Evolutionary conservation across 2,329 filamentous ascomycete genomes (phyloP).

Genomic region (Colletotrichum sp.): DNA sequence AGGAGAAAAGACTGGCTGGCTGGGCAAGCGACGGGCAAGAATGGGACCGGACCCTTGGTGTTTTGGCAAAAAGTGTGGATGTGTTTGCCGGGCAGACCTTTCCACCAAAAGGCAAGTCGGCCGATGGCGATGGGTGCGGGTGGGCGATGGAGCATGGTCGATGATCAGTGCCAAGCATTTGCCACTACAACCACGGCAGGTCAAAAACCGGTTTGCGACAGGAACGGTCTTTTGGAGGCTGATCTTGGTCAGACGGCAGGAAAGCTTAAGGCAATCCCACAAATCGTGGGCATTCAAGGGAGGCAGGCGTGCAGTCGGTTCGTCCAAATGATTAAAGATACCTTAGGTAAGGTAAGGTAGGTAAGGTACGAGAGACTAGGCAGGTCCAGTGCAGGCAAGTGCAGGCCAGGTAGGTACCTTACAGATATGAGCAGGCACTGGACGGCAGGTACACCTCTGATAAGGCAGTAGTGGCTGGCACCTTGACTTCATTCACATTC

Average conservation of each 20-base stretch:
- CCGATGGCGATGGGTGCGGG: background rate
- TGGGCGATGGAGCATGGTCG: background rate
- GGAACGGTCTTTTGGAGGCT: slow-evolving; percentile 13
- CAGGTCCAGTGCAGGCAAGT: background rate
- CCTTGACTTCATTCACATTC: background rate
- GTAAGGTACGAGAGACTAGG: background rate
- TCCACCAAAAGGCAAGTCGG: background rate
- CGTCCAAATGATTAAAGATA: background rate
- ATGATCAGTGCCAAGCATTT: slow-evolving; percentile 20
- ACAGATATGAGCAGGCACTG: background rate
- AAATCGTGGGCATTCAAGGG: background rate
- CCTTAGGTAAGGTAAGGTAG: background rate
- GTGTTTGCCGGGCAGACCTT: background rate
- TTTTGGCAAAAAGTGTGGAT: background rate
- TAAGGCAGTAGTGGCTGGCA: background rate
- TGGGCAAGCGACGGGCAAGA: background rate
- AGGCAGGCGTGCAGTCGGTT: background rate
- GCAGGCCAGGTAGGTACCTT: background rate
- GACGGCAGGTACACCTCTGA: background rate
- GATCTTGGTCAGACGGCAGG: slow-evolving; percentile 14
- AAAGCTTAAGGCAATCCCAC: slow-evolving; percentile 9
- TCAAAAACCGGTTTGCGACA: slow-evolving; percentile 21
- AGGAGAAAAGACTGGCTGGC: background rate
- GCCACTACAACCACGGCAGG: slow-evolving; percentile 9
- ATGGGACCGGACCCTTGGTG: slow-evolving; percentile 1